Evolutionary conservation across 2,329 filamentous ascomycete genomes (phyloP).

Genomic region (Fusarium redolens): DNA sequence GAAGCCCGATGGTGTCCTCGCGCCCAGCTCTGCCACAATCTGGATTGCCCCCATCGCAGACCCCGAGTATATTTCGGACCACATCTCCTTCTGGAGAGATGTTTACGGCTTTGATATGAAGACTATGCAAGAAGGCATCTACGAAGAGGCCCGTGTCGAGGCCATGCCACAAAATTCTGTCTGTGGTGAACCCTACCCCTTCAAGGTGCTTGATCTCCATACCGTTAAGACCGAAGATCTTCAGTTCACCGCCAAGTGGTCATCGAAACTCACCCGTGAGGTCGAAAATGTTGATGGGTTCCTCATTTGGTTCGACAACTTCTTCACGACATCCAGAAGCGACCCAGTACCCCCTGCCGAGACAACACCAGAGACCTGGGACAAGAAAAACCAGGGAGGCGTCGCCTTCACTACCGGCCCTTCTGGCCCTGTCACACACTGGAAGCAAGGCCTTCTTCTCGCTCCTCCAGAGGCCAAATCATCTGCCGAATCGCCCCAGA

Average conservation of each 20-base stretch:
- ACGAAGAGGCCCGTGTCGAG: slow-evolving; percentile 84
- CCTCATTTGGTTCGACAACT: slow-evolving; percentile 93
- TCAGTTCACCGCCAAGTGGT: slow-evolving; percentile 77
- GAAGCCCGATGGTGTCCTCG: slow-evolving; percentile 81
- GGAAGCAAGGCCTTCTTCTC: slow-evolving; percentile 85
- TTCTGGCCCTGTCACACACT: slow-evolving; percentile 81
- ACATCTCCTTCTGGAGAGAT: slow-evolving; percentile 87
- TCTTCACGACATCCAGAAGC: slow-evolving; percentile 77
- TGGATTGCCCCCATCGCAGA: slow-evolving; percentile 85
- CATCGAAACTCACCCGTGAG: slow-evolving; percentile 68
- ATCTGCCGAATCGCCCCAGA: slow-evolving; percentile 61
- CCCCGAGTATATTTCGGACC: slow-evolving; percentile 79
- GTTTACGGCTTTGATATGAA: slow-evolving; percentile 97
- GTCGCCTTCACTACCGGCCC: slow-evolving; percentile 93
- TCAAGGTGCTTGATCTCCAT: slow-evolving; percentile 82
- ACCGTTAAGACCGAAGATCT: slow-evolving; percentile 77
- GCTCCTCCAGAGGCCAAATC: slow-evolving; percentile 68
- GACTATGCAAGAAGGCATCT: slow-evolving; percentile 85
- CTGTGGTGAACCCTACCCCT: slow-evolving; percentile 70
- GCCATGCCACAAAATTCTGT: slow-evolving; percentile 72
- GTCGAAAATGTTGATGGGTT: slow-evolving; percentile 84
- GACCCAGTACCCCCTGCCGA: slow-evolving; percentile 61
- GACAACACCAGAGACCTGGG: slow-evolving; percentile 72
- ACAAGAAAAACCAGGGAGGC: slow-evolving; percentile 65
- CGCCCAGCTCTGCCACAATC: slow-evolving; percentile 86